A percentile compares a stretch with the other conserved stretches of the same genome.
phyloP scores from a whole-genome alignment of 768 basidiomycete genomes.

The Baorangia bicolor region DNA sequence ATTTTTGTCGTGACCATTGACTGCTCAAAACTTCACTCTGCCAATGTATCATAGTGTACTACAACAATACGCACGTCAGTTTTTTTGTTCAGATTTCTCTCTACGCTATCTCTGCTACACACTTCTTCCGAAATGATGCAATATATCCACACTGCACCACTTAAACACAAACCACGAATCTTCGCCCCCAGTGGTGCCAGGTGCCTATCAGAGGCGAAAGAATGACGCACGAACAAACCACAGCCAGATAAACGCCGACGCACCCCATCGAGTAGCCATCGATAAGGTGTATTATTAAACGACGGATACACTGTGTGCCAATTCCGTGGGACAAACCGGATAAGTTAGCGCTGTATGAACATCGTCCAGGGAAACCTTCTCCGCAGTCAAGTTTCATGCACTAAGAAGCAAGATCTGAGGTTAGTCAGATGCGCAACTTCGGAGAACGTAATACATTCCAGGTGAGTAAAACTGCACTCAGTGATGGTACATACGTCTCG shows the following conservation, averaged over 20 bases:
- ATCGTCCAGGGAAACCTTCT: neutral
- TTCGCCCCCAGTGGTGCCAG: neutral
- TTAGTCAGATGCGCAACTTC: neutral
- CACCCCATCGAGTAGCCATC: neutral
- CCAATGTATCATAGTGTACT: slow-evolving; percentile 5
- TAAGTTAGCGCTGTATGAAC: neutral
- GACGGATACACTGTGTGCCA: too few relatives aligned
- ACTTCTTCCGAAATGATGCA: neutral
- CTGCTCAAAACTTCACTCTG: neutral
- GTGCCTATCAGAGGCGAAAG: neutral
- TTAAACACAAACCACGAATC: neutral
- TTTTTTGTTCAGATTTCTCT: neutral
- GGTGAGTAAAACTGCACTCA: neutral
- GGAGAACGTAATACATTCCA: neutral
- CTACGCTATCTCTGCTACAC: neutral
- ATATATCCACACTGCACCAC: neutral
- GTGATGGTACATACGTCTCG: neutral
- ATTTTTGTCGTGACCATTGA: neutral
- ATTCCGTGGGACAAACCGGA: neutral
- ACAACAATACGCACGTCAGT: neutral
- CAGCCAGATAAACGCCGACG: neutral
- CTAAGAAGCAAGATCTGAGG: neutral
- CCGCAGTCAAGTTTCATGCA: slow-evolving; percentile 4
- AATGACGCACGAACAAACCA: neutral
- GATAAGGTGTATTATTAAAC: neutral